Conservation (phyloP, 2,329 filamentous ascomycete species). For the Microsporum audouinii region DNA sequence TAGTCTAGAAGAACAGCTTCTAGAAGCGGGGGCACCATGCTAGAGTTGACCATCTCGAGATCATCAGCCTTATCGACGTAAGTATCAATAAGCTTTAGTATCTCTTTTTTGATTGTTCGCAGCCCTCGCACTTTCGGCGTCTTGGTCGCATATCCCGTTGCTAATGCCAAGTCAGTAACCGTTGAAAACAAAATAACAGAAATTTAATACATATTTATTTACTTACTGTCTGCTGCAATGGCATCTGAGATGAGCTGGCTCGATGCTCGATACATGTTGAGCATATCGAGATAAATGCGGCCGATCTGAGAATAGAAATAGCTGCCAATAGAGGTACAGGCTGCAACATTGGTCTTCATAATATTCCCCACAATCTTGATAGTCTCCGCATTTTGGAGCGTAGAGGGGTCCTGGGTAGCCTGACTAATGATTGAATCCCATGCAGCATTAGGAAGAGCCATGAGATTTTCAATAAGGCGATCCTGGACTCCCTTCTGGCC, state of each 20-base stretch:
- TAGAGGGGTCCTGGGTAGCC: constrained; percentile 72
- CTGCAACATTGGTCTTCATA: constrained; percentile 99
- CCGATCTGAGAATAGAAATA: constrained; percentile 99
- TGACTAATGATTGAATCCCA: constrained; percentile 92
- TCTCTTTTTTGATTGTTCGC: constrained; percentile 98
- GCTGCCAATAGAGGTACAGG: constrained; percentile 86
- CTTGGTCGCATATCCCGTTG: constrained; percentile 76
- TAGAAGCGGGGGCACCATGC: constrained; percentile 89
- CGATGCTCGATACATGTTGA: constrained; percentile 98
- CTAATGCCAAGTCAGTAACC: constrained; percentile 31
- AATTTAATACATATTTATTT: not conserved
- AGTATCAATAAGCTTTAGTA: constrained; percentile 92
- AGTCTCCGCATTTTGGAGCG: constrained; percentile 82
- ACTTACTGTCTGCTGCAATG: constrained; percentile 65
- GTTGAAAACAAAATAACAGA: not conserved
- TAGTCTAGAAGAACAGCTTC: constrained; percentile 93
- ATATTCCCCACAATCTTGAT: constrained; percentile 99
- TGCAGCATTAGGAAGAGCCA: constrained; percentile 83
- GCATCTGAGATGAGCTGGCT: constrained; percentile 91
- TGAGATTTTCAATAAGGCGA: constrained; percentile 77
- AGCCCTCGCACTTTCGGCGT: constrained; percentile 93
- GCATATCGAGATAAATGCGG: constrained; percentile 94
- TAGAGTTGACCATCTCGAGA: constrained; percentile 78
- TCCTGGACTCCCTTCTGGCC: constrained; percentile 92
- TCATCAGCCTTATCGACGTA: constrained; percentile 98